Evolutionary conservation across 2,329 filamentous ascomycete genomes (phyloP).

Genomic region (Cladosporium austrohemisphaericum): DNA sequence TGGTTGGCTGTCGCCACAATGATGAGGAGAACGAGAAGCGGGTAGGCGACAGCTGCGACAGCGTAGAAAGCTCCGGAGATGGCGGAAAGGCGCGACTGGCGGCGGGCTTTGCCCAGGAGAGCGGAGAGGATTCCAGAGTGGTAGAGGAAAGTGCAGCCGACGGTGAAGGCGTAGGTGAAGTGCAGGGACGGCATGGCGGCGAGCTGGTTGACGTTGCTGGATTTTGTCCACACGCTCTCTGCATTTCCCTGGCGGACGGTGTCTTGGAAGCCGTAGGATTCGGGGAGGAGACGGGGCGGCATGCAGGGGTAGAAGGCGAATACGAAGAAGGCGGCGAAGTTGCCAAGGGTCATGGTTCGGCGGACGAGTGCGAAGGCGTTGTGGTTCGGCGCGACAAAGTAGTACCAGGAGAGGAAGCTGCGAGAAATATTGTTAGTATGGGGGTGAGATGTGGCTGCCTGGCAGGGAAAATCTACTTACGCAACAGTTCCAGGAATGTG

Average conservation of each 20-base stretch:
- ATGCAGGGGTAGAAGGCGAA: constrained; percentile 53
- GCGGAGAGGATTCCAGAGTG: constrained; percentile 46
- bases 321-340: constrained; percentile 51
- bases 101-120: constrained; percentile 36
- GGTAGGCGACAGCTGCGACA: constrained; percentile 41
- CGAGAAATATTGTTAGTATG: background rate
- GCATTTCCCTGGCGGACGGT: constrained; percentile 47
- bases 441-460: constrained; percentile 12
- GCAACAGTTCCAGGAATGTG: constrained; percentile 60
- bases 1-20: constrained; percentile 63
- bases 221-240: constrained; percentile 45
- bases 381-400: constrained; percentile 54
- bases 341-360: constrained; percentile 49
- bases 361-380: constrained; percentile 42
- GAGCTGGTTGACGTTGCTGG: constrained; percentile 45
- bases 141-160: constrained; percentile 51
- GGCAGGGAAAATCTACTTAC: constrained; percentile 37
- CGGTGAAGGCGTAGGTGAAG: constrained; percentile 53
- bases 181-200: constrained; percentile 51
- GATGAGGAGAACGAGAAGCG: constrained; percentile 43
- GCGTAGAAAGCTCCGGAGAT: constrained; percentile 39
- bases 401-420: constrained; percentile 63
- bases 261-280: constrained; percentile 45
- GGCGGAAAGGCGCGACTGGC: constrained; percentile 18
- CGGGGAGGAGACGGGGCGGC: constrained; percentile 48